Percentiles rank a stretch among this genome's conserved stretches.
phyloP scores from a whole-genome alignment of 108 stramenopile genomes.

The Mediolabrus comicus region DNA sequence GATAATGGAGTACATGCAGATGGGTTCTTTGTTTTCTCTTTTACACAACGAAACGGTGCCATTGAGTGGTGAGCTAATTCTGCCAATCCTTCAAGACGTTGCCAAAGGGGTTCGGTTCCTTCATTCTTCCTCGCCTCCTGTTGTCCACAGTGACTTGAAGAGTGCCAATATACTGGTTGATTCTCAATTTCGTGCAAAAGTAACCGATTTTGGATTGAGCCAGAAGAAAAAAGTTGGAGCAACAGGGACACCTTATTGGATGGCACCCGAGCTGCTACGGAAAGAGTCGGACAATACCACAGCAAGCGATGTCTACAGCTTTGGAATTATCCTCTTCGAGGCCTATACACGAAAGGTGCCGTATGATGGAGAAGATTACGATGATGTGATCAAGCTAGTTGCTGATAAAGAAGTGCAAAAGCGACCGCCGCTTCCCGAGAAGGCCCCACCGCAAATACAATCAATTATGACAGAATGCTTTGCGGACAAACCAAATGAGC shows the following conservation, averaged over 20 bases:
- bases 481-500: constrained; percentile 22
- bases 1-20: constrained; percentile 73
- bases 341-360: constrained; percentile 55
- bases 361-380: constrained; percentile 49
- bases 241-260: constrained; percentile 94
- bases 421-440: constrained; percentile 45
- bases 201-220: constrained; percentile 63
- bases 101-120: constrained; percentile 64
- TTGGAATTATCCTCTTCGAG: constrained; percentile 66
- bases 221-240: constrained; percentile 41
- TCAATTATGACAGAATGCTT: constrained; percentile 47
- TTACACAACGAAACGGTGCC: constrained; percentile 59
- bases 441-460: constrained; percentile 26
- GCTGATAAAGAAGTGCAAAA: constrained; percentile 44
- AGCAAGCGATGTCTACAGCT: constrained; percentile 62
- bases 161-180: constrained; percentile 65
- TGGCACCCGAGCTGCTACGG: constrained; percentile 86
- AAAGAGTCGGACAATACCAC: constrained; percentile 47
- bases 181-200: constrained; percentile 55
- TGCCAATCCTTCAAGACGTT: constrained; percentile 60
- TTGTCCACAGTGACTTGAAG: constrained; percentile 66
- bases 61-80: constrained; percentile 47
- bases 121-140: constrained; percentile 57
- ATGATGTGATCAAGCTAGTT: constrained; percentile 33
- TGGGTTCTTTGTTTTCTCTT: constrained; percentile 61